phyloP scores from a whole-genome alignment of 2,329 filamentous ascomycete genomes.

The Chaetomiaceae sp. region DNA sequence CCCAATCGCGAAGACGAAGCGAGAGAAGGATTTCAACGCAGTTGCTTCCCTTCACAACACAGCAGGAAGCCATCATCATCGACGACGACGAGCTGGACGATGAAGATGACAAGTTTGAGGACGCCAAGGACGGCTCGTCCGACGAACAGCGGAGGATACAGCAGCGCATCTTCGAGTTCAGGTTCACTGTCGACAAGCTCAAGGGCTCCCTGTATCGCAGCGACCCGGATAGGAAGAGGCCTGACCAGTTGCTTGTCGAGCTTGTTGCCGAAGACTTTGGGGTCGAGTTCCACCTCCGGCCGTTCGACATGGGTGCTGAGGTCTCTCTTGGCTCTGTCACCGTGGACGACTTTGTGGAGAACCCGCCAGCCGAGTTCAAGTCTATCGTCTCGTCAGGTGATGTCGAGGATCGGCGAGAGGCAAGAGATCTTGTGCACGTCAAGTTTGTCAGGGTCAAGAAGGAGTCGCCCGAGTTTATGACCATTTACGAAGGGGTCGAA shows the following conservation, averaged over 20 bases:
- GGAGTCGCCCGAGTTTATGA: slow-evolving; percentile 87
- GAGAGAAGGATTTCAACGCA: slow-evolving; percentile 61
- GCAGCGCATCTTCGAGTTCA: slow-evolving; percentile 91
- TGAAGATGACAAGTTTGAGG: slow-evolving; percentile 61
- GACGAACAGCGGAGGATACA: slow-evolving; percentile 65
- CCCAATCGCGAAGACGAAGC: slow-evolving; percentile 40
- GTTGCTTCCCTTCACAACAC: slow-evolving; percentile 60
- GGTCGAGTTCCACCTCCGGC: slow-evolving; percentile 79
- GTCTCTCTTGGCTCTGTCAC: slow-evolving; percentile 81
- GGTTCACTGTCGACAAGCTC: slow-evolving; percentile 90
- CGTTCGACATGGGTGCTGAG: slow-evolving; percentile 90
- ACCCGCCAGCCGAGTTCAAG: slow-evolving; percentile 85
- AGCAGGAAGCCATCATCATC: slow-evolving; percentile 70
- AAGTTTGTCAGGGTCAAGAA: slow-evolving; percentile 88
- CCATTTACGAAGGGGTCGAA: slow-evolving; percentile 86
- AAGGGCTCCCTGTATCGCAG: slow-evolving; percentile 89
- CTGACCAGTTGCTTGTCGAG: slow-evolving; percentile 82
- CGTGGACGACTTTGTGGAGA: slow-evolving; percentile 92
- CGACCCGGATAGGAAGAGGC: slow-evolving; percentile 68
- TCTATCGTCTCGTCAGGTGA: slow-evolving; percentile 89
- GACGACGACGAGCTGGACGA: slow-evolving; percentile 65
- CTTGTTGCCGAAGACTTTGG: slow-evolving; percentile 85
- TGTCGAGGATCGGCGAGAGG: slow-evolving; percentile 65
- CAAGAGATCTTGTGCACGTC: slow-evolving; percentile 78
- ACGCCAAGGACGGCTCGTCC: slow-evolving; percentile 54